phyloP scores from a whole-genome alignment of 805 yeast species.

The Nakazawaea ishiwadae region DNA sequence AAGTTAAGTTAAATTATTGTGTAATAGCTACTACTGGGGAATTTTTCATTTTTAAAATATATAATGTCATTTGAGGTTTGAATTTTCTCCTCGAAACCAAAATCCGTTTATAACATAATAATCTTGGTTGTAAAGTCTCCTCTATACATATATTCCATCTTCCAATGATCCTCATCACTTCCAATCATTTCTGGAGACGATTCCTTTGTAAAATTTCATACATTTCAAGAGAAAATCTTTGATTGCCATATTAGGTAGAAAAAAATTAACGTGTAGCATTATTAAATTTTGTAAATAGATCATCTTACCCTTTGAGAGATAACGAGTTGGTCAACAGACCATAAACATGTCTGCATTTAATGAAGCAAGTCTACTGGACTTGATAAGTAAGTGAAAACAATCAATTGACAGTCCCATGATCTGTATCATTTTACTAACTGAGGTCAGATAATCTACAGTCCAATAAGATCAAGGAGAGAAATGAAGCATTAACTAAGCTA shows the following conservation, averaged over 20 bases:
- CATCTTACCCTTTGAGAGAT: too few relatives aligned
- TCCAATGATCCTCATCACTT: not conserved
- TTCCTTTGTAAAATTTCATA: too few relatives aligned
- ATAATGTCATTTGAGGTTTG: slow-evolving; percentile 21
- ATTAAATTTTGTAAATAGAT: not conserved
- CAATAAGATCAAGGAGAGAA: slow-evolving; percentile 48
- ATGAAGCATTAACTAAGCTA: slow-evolving; percentile 40
- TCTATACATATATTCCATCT: not conserved
- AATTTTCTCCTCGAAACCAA: not conserved
- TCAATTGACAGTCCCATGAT: too few relatives aligned
- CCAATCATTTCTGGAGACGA: too few relatives aligned
- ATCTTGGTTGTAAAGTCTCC: not conserved
- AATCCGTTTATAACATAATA: not conserved
- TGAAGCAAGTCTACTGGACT: not conserved
- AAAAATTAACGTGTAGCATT: not conserved
- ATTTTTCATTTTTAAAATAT: slow-evolving; percentile 16
- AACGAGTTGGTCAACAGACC: too few relatives aligned
- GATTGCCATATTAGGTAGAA: too few relatives aligned
- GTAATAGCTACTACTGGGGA: slow-evolving; percentile 14
- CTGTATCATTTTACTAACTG: too few relatives aligned
- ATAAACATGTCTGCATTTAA: not conserved
- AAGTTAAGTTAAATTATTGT: slow-evolving; percentile 14
- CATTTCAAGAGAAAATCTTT: too few relatives aligned
- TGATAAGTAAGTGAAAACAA: slow-evolving; percentile 1
- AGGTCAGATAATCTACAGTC: slow-evolving; percentile 40